These are phyloP conservation scores for Pseudonitzschia pungens DNA, from an alignment of 108 stramenopile species.

Conservation along the genomic window DNA sequence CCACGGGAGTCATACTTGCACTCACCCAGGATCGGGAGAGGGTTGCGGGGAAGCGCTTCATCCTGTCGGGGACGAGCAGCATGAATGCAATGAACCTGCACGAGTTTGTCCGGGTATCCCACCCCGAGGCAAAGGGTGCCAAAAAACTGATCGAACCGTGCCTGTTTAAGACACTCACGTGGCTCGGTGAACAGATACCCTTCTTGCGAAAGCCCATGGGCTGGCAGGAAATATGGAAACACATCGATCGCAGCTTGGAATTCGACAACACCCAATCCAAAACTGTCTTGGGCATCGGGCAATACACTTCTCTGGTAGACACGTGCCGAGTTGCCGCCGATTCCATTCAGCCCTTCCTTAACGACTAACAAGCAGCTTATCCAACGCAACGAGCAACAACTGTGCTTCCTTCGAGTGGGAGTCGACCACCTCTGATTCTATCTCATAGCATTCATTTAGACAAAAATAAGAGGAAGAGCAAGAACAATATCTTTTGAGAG, in stretches of 20 bases:
- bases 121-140: background rate
- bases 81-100: background rate
- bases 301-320: background rate
- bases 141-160: too few relatives aligned
- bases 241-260: background rate
- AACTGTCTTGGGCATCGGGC: background rate
- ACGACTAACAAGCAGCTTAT: too few relatives aligned
- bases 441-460: too few relatives aligned
- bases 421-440: too few relatives aligned
- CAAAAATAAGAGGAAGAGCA: too few relatives aligned
- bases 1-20: background rate
- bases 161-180: background rate
- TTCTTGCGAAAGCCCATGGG: background rate
- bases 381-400: too few relatives aligned
- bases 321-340: slow-evolving; percentile 6
- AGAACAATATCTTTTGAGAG: too few relatives aligned
- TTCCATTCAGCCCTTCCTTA: background rate
- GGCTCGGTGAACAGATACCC: background rate
- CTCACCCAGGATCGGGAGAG: background rate
- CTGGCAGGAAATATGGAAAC: background rate
- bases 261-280: background rate
- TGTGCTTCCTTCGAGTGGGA: too few relatives aligned
- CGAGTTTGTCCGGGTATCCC: background rate
- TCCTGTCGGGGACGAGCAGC: background rate
- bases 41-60: slow-evolving; percentile 7